phyloP scores from a whole-genome alignment of 1,284 basidiomycete species.

The Gymnopus androsaceus region DNA sequence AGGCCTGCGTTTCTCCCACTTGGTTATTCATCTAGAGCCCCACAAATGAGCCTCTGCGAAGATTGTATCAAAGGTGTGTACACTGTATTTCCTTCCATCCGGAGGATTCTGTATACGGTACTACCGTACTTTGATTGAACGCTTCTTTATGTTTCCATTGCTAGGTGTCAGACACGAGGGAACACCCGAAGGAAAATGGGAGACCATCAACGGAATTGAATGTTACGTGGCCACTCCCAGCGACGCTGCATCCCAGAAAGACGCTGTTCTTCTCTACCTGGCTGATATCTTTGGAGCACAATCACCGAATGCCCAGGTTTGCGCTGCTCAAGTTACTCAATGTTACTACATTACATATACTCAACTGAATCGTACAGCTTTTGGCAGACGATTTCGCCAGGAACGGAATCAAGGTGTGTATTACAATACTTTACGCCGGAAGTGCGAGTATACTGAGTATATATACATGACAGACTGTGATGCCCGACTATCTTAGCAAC shows the following conservation, averaged over 20 bases:
- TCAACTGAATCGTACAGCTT: conserved; percentile 26
- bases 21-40: too few relatives aligned
- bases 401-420: conserved; percentile 46
- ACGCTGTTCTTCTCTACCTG: conserved; percentile 55
- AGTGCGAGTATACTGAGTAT: not conserved
- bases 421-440: not conserved
- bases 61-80: not conserved
- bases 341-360: not conserved
- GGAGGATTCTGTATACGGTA: too few relatives aligned
- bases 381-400: conserved; percentile 56
- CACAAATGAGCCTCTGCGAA: not conserved
- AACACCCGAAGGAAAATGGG: conserved; percentile 24
- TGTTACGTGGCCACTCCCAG: conserved; percentile 52
- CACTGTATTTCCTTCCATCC: not conserved
- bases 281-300: conserved; percentile 49
- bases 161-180: conserved; percentile 60
- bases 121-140: too few relatives aligned
- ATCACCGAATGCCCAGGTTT: not conserved
- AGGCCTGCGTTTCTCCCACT: too few relatives aligned
- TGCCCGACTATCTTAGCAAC: conserved; percentile 62
- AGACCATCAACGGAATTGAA: conserved; percentile 44
- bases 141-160: not conserved
- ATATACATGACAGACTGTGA: conserved; percentile 29
- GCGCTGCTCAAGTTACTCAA: not conserved
- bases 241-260: conserved; percentile 47